Evolutionary conservation across 345 rosid genomes (phyloP).

Genomic region (Populus pruinosa): DNA sequence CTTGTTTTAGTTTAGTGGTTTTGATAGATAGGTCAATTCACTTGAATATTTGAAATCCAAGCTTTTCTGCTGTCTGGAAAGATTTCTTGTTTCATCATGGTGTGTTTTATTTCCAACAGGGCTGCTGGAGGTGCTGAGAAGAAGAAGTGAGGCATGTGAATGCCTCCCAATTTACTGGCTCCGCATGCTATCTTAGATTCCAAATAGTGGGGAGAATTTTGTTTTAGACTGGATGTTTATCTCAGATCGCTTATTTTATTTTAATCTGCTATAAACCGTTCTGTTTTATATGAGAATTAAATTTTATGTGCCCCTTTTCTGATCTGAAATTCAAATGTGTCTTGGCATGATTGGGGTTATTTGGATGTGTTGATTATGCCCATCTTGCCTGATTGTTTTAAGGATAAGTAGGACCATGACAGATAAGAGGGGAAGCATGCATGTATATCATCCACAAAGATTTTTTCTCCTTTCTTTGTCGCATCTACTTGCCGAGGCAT

Average conservation of each 20-base stretch:
- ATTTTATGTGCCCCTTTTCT: background rate
- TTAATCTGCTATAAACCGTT: background rate
- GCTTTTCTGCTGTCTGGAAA: background rate
- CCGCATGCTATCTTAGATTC: background rate
- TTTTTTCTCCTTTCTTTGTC: no score
- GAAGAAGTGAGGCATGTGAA: conserved; percentile 44
- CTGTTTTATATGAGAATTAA: background rate
- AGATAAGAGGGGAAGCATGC: no score
- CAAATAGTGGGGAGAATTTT: background rate
- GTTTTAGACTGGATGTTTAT: background rate
- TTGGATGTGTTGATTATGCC: no score
- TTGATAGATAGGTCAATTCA: background rate
- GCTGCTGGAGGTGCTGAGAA: conserved; percentile 52
- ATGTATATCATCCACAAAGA: no score
- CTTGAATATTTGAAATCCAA: background rate
- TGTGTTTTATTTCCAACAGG: conserved; percentile 23
- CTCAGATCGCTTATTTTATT: background rate
- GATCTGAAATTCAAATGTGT: background rate
- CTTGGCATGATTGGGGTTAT: background rate
- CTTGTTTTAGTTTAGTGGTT: no score
- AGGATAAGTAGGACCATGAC: no score
- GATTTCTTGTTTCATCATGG: background rate
- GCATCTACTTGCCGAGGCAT: no score
- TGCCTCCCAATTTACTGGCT: background rate
- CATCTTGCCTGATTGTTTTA: no score